These are phyloP conservation scores for Ophiocordyceps sinensis DNA, from an alignment of 2,329 filamentous ascomycete genomes.

Conservation along the genomic window DNA sequence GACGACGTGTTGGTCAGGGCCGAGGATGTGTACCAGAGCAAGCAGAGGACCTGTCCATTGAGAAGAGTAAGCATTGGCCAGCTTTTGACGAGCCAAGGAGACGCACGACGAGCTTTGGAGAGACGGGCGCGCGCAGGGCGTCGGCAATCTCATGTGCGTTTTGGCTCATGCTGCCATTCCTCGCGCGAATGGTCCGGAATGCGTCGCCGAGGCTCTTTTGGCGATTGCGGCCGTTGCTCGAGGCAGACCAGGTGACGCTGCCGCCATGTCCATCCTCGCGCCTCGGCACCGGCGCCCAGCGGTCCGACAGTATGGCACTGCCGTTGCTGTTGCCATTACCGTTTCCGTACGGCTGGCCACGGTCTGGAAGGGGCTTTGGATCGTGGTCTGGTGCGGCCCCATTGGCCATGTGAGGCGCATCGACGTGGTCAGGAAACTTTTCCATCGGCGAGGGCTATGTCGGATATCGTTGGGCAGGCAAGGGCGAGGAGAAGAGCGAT, in stretches of 20 bases:
- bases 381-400: constrained; percentile 12
- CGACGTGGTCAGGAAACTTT: constrained; percentile 43
- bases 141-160: constrained; percentile 90
- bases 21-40: constrained; percentile 89
- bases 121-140: constrained; percentile 79
- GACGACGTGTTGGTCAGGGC: constrained; percentile 95
- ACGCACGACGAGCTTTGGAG: constrained; percentile 69
- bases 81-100: constrained; percentile 34
- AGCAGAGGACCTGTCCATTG: constrained; percentile 55
- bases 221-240: constrained; percentile 42
- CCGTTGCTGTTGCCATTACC: constrained; percentile 9
- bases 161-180: constrained; percentile 76
- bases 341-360: not conserved
- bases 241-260: not conserved
- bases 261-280: constrained; percentile 5
- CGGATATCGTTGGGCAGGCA: not conserved
- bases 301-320: constrained; percentile 13
- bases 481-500: too few relatives aligned
- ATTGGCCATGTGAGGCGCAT: constrained; percentile 17
- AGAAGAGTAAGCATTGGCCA: not conserved
- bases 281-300: constrained; percentile 13
- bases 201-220: constrained; percentile 86
- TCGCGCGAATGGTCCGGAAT: constrained; percentile 65
- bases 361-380: constrained; percentile 8
- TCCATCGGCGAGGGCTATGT: constrained; percentile 23